Conservation (phyloP, 2,329 filamentous ascomycete species). For the Fusarium neocosmosporiellum region DNA sequence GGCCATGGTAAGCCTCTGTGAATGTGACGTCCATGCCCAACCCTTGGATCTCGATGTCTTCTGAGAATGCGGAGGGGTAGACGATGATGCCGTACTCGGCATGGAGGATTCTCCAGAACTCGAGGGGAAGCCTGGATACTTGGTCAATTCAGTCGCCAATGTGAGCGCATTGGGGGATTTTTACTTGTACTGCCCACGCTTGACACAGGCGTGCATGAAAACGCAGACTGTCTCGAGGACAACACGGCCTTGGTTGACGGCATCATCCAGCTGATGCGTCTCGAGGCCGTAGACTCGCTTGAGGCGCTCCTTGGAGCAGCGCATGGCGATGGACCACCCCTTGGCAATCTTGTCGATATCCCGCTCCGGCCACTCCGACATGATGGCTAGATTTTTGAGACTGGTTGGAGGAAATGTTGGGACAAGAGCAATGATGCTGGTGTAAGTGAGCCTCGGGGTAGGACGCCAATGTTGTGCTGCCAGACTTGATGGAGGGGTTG, state of each 20-base stretch:
- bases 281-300: conserved; percentile 47
- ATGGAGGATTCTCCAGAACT: conserved; percentile 53
- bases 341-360: conserved; percentile 51
- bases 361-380: conserved; percentile 42
- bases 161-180: neutral
- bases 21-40: conserved; percentile 50
- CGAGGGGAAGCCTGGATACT: conserved; percentile 46
- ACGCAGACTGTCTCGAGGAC: conserved; percentile 54
- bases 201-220: conserved; percentile 54
- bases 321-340: conserved; percentile 53
- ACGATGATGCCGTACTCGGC: conserved; percentile 55
- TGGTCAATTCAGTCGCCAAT: neutral
- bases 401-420: neutral
- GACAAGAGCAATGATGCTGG: neutral
- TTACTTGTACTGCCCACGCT: conserved; percentile 52
- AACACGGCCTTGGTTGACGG: conserved; percentile 47
- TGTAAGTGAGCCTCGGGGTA: conserved; percentile 3
- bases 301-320: conserved; percentile 50
- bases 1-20: conserved; percentile 51
- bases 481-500: neutral
- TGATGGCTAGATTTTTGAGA: conserved; percentile 11
- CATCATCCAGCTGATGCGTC: conserved; percentile 48
- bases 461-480: neutral
- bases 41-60: conserved; percentile 48
- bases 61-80: conserved; percentile 53